Percentiles rank a stretch among this genome's conserved stretches.
Conservation (phyloP, 352 stramenopile genomes). For the Aphanomyces stellatus region DNA sequence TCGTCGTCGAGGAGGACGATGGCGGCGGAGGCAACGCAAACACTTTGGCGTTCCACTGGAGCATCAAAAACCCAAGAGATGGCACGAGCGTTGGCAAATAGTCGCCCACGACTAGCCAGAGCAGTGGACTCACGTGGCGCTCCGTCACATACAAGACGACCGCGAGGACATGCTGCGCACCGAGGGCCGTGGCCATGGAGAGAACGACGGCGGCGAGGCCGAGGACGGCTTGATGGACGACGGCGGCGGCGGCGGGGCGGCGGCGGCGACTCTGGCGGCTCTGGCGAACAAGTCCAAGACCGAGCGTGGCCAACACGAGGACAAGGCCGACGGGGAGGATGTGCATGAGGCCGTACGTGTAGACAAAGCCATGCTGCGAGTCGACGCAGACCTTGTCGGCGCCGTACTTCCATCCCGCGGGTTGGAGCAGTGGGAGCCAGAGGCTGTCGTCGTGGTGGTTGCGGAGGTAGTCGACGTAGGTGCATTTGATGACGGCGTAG, state of each 20-base stretch:
- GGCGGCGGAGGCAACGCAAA: constrained; percentile 36
- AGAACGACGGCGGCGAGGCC: background rate
- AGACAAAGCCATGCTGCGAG: constrained; percentile 23
- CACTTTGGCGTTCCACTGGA: constrained; percentile 79
- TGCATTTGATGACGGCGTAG: constrained; percentile 70
- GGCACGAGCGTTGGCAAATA: constrained; percentile 71
- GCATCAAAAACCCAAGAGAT: constrained; percentile 59
- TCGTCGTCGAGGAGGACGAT: background rate
- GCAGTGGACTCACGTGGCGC: constrained; percentile 53
- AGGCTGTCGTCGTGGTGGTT: constrained; percentile 36
- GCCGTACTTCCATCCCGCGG: constrained; percentile 70
- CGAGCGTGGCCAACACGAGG: background rate
- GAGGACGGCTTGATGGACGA: background rate
- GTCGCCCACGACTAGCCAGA: constrained; percentile 76
- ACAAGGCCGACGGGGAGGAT: background rate
- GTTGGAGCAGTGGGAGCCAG: constrained; percentile 34
- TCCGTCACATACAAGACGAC: constrained; percentile 53
- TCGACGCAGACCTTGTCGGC: constrained; percentile 46
- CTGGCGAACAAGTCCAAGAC: background rate
- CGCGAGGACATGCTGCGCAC: constrained; percentile 50
- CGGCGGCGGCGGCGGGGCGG: too few species aligned
- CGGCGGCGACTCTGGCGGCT: too few species aligned
- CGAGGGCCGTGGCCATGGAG: constrained; percentile 58
- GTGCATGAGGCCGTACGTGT: background rate
- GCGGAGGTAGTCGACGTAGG: constrained; percentile 82